A percentile compares a stretch with the other conserved stretches of the same genome.
These are phyloP conservation scores for Tylopilus felleus DNA, from an alignment of 768 basidiomycete species.

Conservation along the genomic window DNA sequence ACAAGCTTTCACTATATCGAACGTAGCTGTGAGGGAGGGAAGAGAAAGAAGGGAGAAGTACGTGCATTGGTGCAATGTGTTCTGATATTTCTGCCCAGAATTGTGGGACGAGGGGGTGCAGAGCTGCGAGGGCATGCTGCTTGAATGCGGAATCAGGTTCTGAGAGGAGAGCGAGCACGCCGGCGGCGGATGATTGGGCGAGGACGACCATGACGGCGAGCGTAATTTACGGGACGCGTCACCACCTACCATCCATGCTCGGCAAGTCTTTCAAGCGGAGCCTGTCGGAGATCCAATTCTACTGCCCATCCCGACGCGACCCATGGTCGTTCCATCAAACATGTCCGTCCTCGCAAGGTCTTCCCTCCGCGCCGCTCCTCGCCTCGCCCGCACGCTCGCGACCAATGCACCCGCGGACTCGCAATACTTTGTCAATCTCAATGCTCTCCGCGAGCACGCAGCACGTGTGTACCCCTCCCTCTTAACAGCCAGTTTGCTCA, in stretches of 20 bases:
- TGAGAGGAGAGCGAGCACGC: slow-evolving; percentile 85
- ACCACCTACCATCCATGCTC: slow-evolving; percentile 36
- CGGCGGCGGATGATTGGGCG: slow-evolving; percentile 79
- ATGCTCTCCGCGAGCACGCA: slow-evolving; percentile 64
- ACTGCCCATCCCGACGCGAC: slow-evolving; percentile 26
- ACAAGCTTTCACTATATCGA: slow-evolving; percentile 73
- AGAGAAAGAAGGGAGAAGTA: slow-evolving; percentile 16
- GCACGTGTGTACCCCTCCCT: slow-evolving; percentile 41
- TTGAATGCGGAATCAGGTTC: slow-evolving; percentile 88
- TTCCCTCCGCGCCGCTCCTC: slow-evolving; percentile 45
- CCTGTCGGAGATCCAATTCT: slow-evolving; percentile 21
- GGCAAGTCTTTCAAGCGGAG: slow-evolving; percentile 32
- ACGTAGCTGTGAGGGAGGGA: slow-evolving; percentile 6
- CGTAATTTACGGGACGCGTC: slow-evolving; percentile 33
- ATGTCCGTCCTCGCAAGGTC: no score
- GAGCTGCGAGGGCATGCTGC: slow-evolving; percentile 82
- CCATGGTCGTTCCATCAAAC: slow-evolving; percentile 6
- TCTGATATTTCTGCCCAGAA: slow-evolving; percentile 99
- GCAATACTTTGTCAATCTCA: slow-evolving; percentile 48
- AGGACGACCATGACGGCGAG: slow-evolving; percentile 57
- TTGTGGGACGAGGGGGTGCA: slow-evolving; percentile 81
- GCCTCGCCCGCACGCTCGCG: slow-evolving; percentile 35
- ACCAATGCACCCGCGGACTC: slow-evolving; percentile 37
- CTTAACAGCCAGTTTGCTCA: slow-evolving; percentile 9
- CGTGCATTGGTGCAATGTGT: slow-evolving; percentile 84